These are phyloP conservation scores for Stromatinia cepivora DNA, from an alignment of 2,329 filamentous ascomycete species.

Conservation along the genomic window DNA sequence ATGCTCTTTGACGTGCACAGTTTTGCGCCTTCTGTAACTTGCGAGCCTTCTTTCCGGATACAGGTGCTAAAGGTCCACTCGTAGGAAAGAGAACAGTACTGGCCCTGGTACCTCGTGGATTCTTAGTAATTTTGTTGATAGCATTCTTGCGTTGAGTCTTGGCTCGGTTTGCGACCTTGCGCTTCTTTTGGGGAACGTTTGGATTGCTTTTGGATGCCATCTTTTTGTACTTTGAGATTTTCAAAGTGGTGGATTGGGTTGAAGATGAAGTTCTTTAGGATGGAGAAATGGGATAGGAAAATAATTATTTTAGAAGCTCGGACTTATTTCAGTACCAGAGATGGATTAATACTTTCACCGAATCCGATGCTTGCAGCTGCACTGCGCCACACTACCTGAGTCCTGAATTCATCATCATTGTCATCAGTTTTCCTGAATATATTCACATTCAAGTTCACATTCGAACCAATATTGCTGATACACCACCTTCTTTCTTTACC, in stretches of 20 bases:
- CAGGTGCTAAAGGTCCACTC: conserved; percentile 38
- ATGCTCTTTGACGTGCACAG: conserved; percentile 38
- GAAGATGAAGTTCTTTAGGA: conserved; percentile 12
- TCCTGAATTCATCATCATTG: conserved; percentile 22
- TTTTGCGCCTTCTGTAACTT: conserved; percentile 41
- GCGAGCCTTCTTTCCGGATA: conserved; percentile 41
- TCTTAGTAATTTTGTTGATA: conserved; percentile 37
- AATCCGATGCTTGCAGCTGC: conserved; percentile 19
- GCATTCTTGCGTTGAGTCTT: conserved; percentile 41
- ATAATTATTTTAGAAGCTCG: conserved; percentile 21
- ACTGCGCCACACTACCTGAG: conserved; percentile 18
- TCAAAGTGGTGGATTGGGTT: not conserved
- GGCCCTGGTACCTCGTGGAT: conserved; percentile 37
- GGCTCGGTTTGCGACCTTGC: conserved; percentile 36
- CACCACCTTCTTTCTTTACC: not conserved
- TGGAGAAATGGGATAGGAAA: conserved; percentile 7
- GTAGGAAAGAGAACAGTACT: conserved; percentile 40
- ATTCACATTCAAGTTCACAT: conserved; percentile 10
- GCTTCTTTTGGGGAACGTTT: conserved; percentile 41
- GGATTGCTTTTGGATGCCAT: conserved; percentile 42
- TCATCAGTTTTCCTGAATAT: conserved; percentile 15
- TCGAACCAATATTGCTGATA: not conserved
- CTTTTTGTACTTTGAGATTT: conserved; percentile 16
- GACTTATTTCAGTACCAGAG: not conserved
- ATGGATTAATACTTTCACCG: conserved; percentile 15